Percentiles rank a stretch among this genome's conserved stretches.
These are phyloP conservation scores for Chrysanthemum seticuspe DNA, from an alignment of 129 eudicot genomes.

Conservation along the genomic window DNA sequence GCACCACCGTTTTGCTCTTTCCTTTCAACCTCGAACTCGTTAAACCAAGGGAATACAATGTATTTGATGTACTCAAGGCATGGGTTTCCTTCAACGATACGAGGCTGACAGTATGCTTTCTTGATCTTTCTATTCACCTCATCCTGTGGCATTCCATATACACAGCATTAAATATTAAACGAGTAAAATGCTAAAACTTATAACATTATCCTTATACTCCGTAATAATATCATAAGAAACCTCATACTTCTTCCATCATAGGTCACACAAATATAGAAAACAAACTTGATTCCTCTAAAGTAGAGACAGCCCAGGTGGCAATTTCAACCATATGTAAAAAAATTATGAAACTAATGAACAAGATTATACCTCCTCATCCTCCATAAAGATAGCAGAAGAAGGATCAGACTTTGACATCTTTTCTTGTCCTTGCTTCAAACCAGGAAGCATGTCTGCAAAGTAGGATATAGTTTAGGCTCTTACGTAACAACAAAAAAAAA, in stretches of 20 bases:
- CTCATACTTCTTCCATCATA: no score
- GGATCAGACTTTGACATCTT: slow-evolving; percentile 71
- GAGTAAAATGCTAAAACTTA: not conserved
- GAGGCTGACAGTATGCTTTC: slow-evolving; percentile 71
- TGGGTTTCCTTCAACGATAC: slow-evolving; percentile 53
- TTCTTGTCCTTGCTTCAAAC: slow-evolving; percentile 59
- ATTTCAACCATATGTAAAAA: no score
- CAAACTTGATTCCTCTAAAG: no score
- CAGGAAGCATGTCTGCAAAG: slow-evolving; percentile 68
- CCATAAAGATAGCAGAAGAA: slow-evolving; percentile 58
- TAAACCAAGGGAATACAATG: slow-evolving; percentile 55
- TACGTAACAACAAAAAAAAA: not conserved
- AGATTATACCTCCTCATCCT: slow-evolving; percentile 56
- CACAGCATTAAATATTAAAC: not conserved
- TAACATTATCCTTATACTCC: no score
- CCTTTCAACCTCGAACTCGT: slow-evolving; percentile 54
- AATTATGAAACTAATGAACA: no score
- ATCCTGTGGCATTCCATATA: slow-evolving; percentile 23
- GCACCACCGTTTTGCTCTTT: slow-evolving; percentile 49
- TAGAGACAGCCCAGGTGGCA: no score
- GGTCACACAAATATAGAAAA: no score
- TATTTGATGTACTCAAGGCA: slow-evolving; percentile 62
- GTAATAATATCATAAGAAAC: no score
- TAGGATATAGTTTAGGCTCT: slow-evolving; percentile 15
- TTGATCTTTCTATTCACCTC: slow-evolving; percentile 56